Base-by-base conservation (phyloP, 2,329 filamentous ascomycete species). In the Aspergillus latus region DNA sequence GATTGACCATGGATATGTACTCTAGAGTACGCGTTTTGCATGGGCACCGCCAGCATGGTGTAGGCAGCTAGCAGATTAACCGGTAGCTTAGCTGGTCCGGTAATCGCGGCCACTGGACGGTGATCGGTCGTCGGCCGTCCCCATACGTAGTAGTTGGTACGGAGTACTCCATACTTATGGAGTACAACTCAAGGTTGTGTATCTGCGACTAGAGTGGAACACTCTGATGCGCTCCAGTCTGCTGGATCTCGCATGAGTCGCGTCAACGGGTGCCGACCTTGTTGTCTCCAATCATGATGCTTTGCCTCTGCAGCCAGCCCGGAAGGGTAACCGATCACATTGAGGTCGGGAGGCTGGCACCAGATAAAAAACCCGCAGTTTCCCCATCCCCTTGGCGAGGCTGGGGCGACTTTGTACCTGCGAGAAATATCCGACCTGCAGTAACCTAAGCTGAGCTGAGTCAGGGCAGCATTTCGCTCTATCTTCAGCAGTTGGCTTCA, bases 201-300 rank as follows among this genome's bases (percentile, higher is more conserved):
- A 28, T 32, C 32, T n/a, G 37, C n/a, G 34, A 43, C n/a, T 49
- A 28, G 36, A 40, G 54, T 39, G 48, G 43, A 26, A 42, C 15
- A 44, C 8, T 51, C 28, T 16, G 29, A 30, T 50, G 37, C 26
- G 15, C 48, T 13, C 40, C 49, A 28, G 11, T 45, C 9, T 21
- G 29, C 40, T 45, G 40, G 30, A 16, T 37, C 40, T 36, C 9
- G 39, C 39, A 42, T 42, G 8, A 16, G 16, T 8, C n/a, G 39
- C 21, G 16, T 4, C 34, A 13, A 37, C 34, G 21, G 21, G 21
- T 21, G 21, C 21, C 21, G 21, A 5, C 21, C 21, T 21, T 21
- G 21, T 37, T 37, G 34, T 34, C 40, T 11, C 59, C 59, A 62
- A 61, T 61, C 52, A 62, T n/a, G 44, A 54, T 62, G 50, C 57